A percentile compares a stretch with the other conserved stretches of the same genome.
Evolutionary conservation across 1,284 basidiomycete genomes (phyloP).

Genomic region (Neotropicomus parvogracilis): DNA sequence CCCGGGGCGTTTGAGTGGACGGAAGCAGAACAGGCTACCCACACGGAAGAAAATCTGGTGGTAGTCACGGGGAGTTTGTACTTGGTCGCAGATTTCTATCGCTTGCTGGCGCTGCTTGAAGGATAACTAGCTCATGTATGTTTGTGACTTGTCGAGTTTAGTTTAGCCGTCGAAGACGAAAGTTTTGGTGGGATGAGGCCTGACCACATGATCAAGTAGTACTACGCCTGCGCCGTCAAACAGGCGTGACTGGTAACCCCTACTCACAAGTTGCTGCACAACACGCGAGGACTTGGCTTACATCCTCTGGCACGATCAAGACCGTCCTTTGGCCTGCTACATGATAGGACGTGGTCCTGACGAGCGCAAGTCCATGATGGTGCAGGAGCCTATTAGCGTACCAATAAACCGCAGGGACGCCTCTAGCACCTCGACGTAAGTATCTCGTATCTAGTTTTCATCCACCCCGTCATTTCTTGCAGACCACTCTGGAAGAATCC

Average conservation of each 20-base stretch:
- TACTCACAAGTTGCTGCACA: background rate
- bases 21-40: constrained; percentile 18
- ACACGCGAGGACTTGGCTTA: background rate
- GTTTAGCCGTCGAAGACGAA: too few species aligned
- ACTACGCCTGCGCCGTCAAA: background rate
- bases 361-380: constrained; percentile 11
- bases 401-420: constrained; percentile 32
- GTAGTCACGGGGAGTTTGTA: constrained; percentile 89
- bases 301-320: constrained; percentile 16
- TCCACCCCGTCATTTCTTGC: constrained; percentile 8
- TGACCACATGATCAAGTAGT: background rate
- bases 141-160: background rate
- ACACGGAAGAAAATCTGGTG: constrained; percentile 40
- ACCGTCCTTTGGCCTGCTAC: constrained; percentile 6
- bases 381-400: constrained; percentile 8
- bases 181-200: background rate
- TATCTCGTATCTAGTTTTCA: background rate
- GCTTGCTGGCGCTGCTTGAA: constrained; percentile 36
- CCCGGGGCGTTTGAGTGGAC: constrained; percentile 46
- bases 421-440: constrained; percentile 26
- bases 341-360: constrained; percentile 11
- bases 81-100: constrained; percentile 85
- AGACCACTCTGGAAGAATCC: constrained; percentile 19
- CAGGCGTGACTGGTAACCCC: too few species aligned
- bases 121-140: constrained; percentile 4